Evolutionary conservation across 768 basidiomycete species (phyloP), one percentile per base, ranked within the genome.

Genomic region (Cyathus striatus): DNA sequence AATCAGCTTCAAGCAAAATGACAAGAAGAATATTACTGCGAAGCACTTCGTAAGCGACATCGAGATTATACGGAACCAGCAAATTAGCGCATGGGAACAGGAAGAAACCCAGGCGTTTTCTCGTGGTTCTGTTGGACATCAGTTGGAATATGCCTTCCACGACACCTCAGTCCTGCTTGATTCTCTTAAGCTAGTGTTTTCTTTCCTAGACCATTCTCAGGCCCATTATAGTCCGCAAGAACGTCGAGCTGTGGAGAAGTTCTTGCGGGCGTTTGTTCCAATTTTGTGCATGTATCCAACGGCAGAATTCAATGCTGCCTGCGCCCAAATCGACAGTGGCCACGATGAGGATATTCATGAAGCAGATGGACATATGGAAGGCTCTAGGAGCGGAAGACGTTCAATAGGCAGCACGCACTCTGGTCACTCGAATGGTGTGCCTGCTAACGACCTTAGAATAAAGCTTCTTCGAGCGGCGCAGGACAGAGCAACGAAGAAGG

Each of bases 1-100:
- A 14, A 88, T 90, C 61, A 81, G 76, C 46, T 96, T 95, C 81
- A 98, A 97, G 69, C 75, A 75, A 44, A 94, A 91, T 61, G 96
- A 99, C 73, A 97, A 97, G 78, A 90, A 90, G 65, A 78, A 75
- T 45, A 86, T 93, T 56, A 91, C 86, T 5, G 74, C 87, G 33
- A 93, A 90, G 58, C 67, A 82, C 49, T 89, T 95, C 55, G 81
- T 91, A 23, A 71, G 66, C 23, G 86, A 94, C 43, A 85, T 94
- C 53, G 90, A 93, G 59, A 52, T 62, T 40, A 66, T 81, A 49
- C 82, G 81, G 57, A 72, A 73, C 23, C 71, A 73, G 45, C 87
- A 91, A 59, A 54, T 71, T 24, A 62, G 59, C 47, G 56, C 59
- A 49, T 59, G 56, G 55, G 66, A 68, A 42, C 51, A 59, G 36